A percentile compares a stretch with the other conserved stretches of the same genome.
Conservation (phyloP, 2,329 filamentous ascomycete genomes). For the Rutstroemia sp. region DNA sequence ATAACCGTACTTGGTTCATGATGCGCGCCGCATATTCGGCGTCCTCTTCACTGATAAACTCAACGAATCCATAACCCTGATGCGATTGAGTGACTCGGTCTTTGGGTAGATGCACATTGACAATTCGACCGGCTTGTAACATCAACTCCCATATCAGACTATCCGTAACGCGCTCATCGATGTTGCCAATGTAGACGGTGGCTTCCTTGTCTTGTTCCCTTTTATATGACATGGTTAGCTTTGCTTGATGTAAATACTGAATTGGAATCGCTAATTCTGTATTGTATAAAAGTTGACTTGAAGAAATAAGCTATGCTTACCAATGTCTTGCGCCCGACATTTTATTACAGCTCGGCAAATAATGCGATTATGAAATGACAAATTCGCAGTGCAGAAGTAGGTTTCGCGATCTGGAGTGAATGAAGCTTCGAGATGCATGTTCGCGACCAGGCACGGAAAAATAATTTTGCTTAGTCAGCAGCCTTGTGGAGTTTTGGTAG, state of each 20-base stretch:
- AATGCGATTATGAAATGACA: not conserved
- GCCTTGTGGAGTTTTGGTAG: not conserved
- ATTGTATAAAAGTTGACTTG: not conserved
- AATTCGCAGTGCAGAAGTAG: not conserved
- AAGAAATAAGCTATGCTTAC: slow-evolving; percentile 37
- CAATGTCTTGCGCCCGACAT: slow-evolving; percentile 57
- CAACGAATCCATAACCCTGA: slow-evolving; percentile 98
- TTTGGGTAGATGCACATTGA: slow-evolving; percentile 97
- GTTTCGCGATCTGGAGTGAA: not conserved
- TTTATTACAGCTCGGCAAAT: not conserved
- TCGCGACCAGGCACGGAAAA: slow-evolving; percentile 15
- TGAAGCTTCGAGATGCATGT: not conserved
- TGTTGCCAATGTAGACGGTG: slow-evolving; percentile 96
- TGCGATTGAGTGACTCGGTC: slow-evolving; percentile 95
- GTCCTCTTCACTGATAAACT: slow-evolving; percentile 91
- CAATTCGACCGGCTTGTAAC: slow-evolving; percentile 94
- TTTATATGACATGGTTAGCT: slow-evolving; percentile 21
- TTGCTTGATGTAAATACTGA: not conserved
- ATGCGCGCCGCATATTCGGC: slow-evolving; percentile 95
- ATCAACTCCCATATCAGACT: slow-evolving; percentile 94
- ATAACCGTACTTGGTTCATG: slow-evolving; percentile 92
- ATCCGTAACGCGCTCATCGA: slow-evolving; percentile 91
- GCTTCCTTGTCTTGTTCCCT: slow-evolving; percentile 98
- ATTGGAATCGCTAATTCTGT: not conserved
- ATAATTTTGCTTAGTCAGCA: slow-evolving; percentile 4